These are phyloP conservation scores for Wickerhamiella occidentalis DNA, from an alignment of 805 yeast species.

Conservation along the genomic window DNA sequence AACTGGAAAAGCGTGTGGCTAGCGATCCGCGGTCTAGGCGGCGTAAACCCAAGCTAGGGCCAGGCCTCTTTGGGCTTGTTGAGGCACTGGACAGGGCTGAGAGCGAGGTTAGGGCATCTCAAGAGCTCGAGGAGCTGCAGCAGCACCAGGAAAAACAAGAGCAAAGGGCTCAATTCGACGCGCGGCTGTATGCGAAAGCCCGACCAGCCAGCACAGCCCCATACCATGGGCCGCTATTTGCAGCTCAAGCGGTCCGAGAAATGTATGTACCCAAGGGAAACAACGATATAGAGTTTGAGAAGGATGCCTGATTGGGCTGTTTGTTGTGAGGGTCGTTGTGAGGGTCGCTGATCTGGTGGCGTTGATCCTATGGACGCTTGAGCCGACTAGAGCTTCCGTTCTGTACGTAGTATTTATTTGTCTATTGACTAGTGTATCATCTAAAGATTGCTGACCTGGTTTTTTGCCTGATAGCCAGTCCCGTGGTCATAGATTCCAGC, in stretches of 20 bases:
- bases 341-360: too few relatives aligned
- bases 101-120: constrained; percentile 33
- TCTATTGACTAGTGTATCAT: too few relatives aligned
- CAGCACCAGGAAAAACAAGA: constrained; percentile 32
- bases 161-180: constrained; percentile 34
- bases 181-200: constrained; percentile 42
- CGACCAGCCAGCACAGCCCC: constrained; percentile 32
- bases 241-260: constrained; percentile 40
- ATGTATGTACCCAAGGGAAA: constrained; percentile 36
- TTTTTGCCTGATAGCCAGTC: too few relatives aligned
- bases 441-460: too few relatives aligned
- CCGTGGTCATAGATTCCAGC: too few relatives aligned
- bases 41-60: constrained; percentile 35
- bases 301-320: too few relatives aligned
- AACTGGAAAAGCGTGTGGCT: constrained; percentile 64
- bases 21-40: constrained; percentile 31
- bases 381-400: too few relatives aligned
- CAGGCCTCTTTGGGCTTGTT: constrained; percentile 38
- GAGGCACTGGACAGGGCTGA: constrained; percentile 15
- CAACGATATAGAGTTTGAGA: constrained; percentile 5
- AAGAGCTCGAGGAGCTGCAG: constrained; percentile 32
- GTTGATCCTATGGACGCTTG: too few relatives aligned
- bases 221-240: constrained; percentile 49
- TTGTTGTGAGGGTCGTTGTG: too few relatives aligned
- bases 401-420: too few relatives aligned